Percentiles rank a stretch among this genome's conserved stretches.
These are phyloP conservation scores for Aspergillus sp. DNA, from an alignment of 2,329 filamentous ascomycete genomes.

Conservation along the genomic window DNA sequence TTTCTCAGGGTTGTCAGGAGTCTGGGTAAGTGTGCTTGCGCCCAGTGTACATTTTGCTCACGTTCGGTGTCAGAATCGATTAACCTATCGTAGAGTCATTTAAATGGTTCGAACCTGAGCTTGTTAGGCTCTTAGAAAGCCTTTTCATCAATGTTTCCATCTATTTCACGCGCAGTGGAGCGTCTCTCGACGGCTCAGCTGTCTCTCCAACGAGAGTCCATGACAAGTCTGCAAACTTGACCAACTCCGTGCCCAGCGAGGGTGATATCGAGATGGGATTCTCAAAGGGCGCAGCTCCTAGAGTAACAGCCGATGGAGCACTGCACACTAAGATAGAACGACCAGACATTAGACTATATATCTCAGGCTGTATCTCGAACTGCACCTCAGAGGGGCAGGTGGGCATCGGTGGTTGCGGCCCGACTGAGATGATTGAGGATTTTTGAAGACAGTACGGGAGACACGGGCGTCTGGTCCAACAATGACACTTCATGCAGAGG, in stretches of 20 bases:
- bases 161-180: background rate
- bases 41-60: too few species aligned
- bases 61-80: background rate
- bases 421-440: background rate
- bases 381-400: background rate
- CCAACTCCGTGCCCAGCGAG: background rate
- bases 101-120: background rate
- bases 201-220: background rate
- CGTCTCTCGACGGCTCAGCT: background rate
- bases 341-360: background rate
- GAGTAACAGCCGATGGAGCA: background rate
- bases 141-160: background rate
- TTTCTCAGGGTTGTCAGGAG: background rate
- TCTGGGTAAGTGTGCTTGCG: background rate
- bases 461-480: background rate
- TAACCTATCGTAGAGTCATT: background rate
- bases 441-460: background rate
- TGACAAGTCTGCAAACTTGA: too few species aligned
- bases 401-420: background rate
- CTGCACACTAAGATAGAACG: background rate
- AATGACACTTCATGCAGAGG: background rate
- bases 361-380: background rate
- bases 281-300: background rate
- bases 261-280: background rate
- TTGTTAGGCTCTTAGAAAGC: background rate